Evolutionary conservation across 164 flowering plant genomes (phyloP), one percentile per base, ranked within the genome.

Genomic region (Berberis thunbergii): DNA sequence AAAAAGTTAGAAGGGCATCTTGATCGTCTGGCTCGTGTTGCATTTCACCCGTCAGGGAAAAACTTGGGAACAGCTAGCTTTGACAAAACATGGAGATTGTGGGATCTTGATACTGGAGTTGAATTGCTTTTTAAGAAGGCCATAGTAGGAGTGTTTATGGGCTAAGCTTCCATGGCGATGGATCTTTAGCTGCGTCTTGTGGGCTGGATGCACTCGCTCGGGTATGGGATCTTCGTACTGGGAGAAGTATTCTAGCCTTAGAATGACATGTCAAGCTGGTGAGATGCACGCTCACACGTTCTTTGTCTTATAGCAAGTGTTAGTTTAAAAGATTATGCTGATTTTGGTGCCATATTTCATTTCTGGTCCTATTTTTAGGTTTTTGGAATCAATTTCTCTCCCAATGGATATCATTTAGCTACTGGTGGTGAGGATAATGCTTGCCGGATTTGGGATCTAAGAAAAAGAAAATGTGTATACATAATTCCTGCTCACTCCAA

Each of bases 111-210:
- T 58, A 79, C 82, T 66, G 97, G 97, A 41, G 78, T 61, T 11
- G 99, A 95, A 80, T 76, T 95, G 79, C 97, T 95, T 73, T 92
- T 91, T 60, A 95, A 78, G 99, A 95, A 84, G 99, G 99, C 45
- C 99, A 95, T 64, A 91, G 97, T 69, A 77, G 97, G 69, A 83
- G 97, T 69, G 83, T 95, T 45, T 95, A 91, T 68, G 92, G 94
- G 50, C 67, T 95, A 58, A 77, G 82, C 66, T 95, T 95, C 74
- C 97, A 95, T 72, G 79, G 54, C 59, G 99, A 95, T 84, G 99
- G 99, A 57, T 89, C 99, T 50, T 71, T 95, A 60, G 97, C 71
- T 40, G 97, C 95, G 62, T 89, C 99, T 53, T 89, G 94, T 75
- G 99, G 97, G 46, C 74, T 91, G 49, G 99, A 95, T 83, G 72